phyloP scores from a whole-genome alignment of 2,329 filamentous ascomycete species.

The Annulohypoxylon truncatum region DNA sequence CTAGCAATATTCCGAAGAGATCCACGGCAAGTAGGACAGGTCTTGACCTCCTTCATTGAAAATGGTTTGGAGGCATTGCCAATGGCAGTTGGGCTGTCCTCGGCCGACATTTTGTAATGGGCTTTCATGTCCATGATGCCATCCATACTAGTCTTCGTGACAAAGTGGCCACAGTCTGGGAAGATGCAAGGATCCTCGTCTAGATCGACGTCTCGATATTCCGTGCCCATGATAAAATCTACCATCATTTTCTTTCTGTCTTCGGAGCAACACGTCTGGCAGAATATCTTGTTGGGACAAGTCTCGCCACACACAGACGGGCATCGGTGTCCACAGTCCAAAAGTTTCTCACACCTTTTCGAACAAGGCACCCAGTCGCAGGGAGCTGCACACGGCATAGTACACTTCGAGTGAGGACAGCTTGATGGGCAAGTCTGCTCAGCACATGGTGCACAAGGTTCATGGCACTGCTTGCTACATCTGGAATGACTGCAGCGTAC shows the following conservation, averaged over 20 bases:
- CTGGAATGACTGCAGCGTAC: conserved; percentile 66
- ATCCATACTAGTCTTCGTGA: conserved; percentile 71
- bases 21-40: conserved; percentile 70
- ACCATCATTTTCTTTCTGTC: conserved; percentile 61
- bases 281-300: conserved; percentile 65
- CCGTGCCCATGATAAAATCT: conserved; percentile 66
- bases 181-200: conserved; percentile 71
- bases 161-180: conserved; percentile 71
- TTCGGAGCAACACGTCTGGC: conserved; percentile 64
- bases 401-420: conserved; percentile 64
- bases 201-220: conserved; percentile 69
- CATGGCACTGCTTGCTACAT: conserved; percentile 66
- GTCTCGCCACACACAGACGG: conserved; percentile 70
- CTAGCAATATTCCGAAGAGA: conserved; percentile 67
- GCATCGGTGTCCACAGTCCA: conserved; percentile 72
- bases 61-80: conserved; percentile 59
- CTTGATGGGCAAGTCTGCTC: conserved; percentile 63
- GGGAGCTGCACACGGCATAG: conserved; percentile 69
- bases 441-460: conserved; percentile 72
- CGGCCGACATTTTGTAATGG: conserved; percentile 59
- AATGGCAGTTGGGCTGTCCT: conserved; percentile 51
- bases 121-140: conserved; percentile 65
- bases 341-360: conserved; percentile 62
- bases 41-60: conserved; percentile 60
- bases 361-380: conserved; percentile 76